Conservation (phyloP, 495 filamentous ascomycete species). For the Aspergillus coremiiformis region DNA sequence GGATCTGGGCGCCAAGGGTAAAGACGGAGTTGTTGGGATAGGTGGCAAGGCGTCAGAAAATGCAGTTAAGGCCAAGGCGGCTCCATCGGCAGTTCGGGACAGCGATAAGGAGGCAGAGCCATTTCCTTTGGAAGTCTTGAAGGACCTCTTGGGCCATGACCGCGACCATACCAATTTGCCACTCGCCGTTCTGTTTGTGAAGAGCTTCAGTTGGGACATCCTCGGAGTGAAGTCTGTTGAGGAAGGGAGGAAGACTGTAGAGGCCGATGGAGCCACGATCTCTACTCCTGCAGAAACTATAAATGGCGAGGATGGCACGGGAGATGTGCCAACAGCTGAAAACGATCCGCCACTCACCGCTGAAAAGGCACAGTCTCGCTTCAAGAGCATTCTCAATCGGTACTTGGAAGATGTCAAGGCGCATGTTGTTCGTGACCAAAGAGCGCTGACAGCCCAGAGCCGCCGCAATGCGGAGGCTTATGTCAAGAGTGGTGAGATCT, state of each 20-base stretch:
- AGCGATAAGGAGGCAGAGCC: conserved; percentile 56
- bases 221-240: conserved; percentile 65
- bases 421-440: conserved; percentile 85
- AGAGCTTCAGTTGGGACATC: conserved; percentile 93
- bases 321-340: conserved; percentile 23
- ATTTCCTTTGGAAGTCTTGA: conserved; percentile 91
- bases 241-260: conserved; percentile 75
- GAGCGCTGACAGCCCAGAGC: conserved; percentile 70
- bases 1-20: conserved; percentile 62
- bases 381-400: conserved; percentile 76
- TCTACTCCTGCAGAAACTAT: conserved; percentile 42
- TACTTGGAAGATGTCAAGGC: conserved; percentile 92
- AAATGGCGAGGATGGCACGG: conserved; percentile 35
- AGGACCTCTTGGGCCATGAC: conserved; percentile 90
- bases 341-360: conserved; percentile 67
- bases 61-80: conserved; percentile 37
- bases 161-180: conserved; percentile 87
- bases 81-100: conserved; percentile 24
- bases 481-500: conserved; percentile 96
- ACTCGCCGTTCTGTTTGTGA: conserved; percentile 87
- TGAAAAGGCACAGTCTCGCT: conserved; percentile 74
- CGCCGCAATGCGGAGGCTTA: conserved; percentile 97
- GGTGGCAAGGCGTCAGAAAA: conserved; percentile 50
- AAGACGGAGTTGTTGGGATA: conserved; percentile 48
- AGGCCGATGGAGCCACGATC: conserved; percentile 72